These are phyloP conservation scores for Penicillium longicatenatum DNA, from an alignment of 495 filamentous ascomycete genomes.

Conservation along the genomic window DNA sequence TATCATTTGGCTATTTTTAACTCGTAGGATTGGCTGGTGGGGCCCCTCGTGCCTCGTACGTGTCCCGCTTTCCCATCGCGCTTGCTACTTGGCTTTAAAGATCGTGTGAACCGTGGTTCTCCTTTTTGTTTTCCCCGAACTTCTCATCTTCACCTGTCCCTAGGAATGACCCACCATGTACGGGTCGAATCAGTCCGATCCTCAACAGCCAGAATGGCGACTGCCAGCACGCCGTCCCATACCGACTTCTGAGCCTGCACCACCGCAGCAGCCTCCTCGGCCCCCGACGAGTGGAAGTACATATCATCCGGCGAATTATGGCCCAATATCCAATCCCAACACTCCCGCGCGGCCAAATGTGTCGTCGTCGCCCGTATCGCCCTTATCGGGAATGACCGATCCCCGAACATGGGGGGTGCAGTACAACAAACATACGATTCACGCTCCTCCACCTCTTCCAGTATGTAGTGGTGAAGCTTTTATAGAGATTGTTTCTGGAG, in stretches of 20 bases:
- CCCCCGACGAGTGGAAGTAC: conserved; percentile 17
- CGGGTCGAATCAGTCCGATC: conserved; percentile 22
- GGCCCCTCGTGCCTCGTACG: not conserved
- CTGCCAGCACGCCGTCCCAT: conserved; percentile 24
- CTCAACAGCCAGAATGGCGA: conserved; percentile 50
- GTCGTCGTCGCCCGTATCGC: conserved; percentile 13
- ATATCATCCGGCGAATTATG: conserved; percentile 47
- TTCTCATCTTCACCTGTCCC: not conserved
- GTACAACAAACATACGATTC: conserved; percentile 39
- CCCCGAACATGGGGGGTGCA: conserved; percentile 49
- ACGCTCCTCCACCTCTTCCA: conserved; percentile 48
- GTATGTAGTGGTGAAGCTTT: conserved; percentile 30
- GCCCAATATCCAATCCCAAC: conserved; percentile 32
- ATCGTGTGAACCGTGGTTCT: not conserved
- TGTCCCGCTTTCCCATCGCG: not conserved
- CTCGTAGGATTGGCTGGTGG: not conserved
- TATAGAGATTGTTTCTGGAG: not conserved
- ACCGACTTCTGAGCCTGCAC: conserved; percentile 19
- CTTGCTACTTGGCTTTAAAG: not conserved
- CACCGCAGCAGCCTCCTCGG: conserved; percentile 24
- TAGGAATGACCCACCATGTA: conserved; percentile 28
- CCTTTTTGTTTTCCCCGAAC: not conserved
- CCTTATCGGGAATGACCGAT: conserved; percentile 27
- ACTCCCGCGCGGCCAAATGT: conserved; percentile 20
- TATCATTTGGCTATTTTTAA: not conserved